Evolutionary conservation across 495 filamentous ascomycete genomes (phyloP).

Genomic region (Aspergillus homomorphus): DNA sequence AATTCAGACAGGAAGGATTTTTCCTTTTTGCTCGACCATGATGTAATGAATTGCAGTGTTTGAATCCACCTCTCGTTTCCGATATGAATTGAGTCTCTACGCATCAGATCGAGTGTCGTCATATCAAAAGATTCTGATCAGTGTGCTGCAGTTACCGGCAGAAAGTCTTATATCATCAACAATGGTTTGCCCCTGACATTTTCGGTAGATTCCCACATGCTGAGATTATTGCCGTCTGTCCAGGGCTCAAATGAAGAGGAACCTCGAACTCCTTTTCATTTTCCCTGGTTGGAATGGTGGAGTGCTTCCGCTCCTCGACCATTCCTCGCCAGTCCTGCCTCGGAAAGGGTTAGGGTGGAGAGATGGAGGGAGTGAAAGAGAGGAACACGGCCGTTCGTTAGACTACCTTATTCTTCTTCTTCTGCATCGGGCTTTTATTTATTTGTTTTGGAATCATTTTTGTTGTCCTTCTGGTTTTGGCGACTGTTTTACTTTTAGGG

Average conservation of each 20-base stretch:
- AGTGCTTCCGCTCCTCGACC: constrained; percentile 9
- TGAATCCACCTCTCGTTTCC: not conserved
- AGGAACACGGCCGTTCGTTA: not conserved
- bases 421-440: constrained; percentile 7
- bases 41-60: not conserved
- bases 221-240: constrained; percentile 9
- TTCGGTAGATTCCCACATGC: constrained; percentile 10
- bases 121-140: not conserved
- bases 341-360: not conserved
- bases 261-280: constrained; percentile 16
- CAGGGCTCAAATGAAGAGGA: not conserved
- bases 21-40: constrained; percentile 1
- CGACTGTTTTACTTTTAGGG: not conserved
- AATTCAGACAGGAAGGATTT: not conserved
- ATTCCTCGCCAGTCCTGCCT: constrained; percentile 11
- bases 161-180: not conserved
- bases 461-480: not conserved
- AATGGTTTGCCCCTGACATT: constrained; percentile 11
- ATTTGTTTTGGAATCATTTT: constrained; percentile 3
- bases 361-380: not conserved
- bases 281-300: constrained; percentile 16
- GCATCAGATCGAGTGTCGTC: not conserved
- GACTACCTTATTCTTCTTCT: not conserved
- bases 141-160: not conserved
- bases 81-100: not conserved